Percentiles rank a stretch among this genome's conserved stretches.
phyloP scores from a whole-genome alignment of 495 filamentous ascomycete genomes.

The Bacidia gigantensis region DNA sequence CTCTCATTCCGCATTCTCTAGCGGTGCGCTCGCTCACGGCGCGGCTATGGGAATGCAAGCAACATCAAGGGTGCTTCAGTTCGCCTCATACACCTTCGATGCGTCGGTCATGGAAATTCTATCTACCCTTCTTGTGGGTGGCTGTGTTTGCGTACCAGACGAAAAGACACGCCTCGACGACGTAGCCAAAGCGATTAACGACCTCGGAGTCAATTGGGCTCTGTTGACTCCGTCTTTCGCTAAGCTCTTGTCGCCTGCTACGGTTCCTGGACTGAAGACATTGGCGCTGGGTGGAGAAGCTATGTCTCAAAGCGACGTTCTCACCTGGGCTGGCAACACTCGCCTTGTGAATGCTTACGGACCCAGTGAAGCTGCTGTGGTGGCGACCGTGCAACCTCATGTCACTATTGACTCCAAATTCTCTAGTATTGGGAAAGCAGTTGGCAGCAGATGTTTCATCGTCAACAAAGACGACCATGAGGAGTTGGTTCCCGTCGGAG shows the following conservation, averaged over 20 bases:
- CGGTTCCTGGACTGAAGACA: conserved; percentile 24
- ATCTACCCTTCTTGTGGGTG: conserved; percentile 29
- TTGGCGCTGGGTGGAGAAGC: conserved; percentile 31
- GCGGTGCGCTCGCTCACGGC: conserved; percentile 17
- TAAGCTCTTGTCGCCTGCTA: conserved; percentile 22
- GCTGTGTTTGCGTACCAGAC: conserved; percentile 34
- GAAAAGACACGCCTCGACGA: conserved; percentile 23
- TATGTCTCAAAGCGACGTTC: conserved; percentile 27
- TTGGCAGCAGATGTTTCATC: conserved; percentile 40
- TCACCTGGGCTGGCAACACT: conserved; percentile 31
- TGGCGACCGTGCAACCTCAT: conserved; percentile 20
- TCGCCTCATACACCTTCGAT: conserved; percentile 35
- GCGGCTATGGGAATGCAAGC: conserved; percentile 16
- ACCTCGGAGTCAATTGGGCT: conserved; percentile 25
- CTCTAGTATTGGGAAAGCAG: conserved; percentile 27
- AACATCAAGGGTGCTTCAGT: conserved; percentile 29
- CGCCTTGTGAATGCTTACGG: conserved; percentile 44
- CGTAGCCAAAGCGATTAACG: conserved; percentile 23
- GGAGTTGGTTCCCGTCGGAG: conserved; percentile 43
- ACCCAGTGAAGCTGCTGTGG: conserved; percentile 34
- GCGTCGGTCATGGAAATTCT: conserved; percentile 31
- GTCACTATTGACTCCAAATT: conserved; percentile 1
- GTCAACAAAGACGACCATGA: conserved; percentile 44
- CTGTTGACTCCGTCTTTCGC: conserved; percentile 31
- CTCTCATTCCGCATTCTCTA: conserved; percentile 47